Conservation (phyloP, 2,329 filamentous ascomycete species). For the Dactylella cylindrospora region DNA sequence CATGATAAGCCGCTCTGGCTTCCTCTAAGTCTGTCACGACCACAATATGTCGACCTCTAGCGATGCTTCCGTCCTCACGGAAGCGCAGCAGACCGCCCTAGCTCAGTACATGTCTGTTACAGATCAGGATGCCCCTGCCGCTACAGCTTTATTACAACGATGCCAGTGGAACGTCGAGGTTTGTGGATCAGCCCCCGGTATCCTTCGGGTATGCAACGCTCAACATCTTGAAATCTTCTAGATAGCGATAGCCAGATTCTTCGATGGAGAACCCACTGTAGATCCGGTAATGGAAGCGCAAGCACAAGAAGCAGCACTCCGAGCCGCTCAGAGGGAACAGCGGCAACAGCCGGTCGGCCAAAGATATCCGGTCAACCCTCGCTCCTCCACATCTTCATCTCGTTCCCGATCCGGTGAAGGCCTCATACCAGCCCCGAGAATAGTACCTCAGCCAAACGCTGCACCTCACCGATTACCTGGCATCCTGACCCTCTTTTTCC, state of each 20-base stretch:
- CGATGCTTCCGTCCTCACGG: slow-evolving; percentile 70
- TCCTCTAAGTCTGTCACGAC: neutral
- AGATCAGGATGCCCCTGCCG: slow-evolving; percentile 69
- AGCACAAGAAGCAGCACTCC: slow-evolving; percentile 63
- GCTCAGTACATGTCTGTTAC: slow-evolving; percentile 88
- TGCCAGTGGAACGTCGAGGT: slow-evolving; percentile 97
- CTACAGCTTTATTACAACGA: slow-evolving; percentile 74
- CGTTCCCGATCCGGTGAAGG: slow-evolving; percentile 51
- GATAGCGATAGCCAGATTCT: slow-evolving; percentile 97
- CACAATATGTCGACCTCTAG: slow-evolving; percentile 27
- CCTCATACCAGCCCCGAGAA: slow-evolving; percentile 74
- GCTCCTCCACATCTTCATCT: slow-evolving; percentile 51
- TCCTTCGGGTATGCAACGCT: slow-evolving; percentile 19
- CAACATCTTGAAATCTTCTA: slow-evolving; percentile 53
- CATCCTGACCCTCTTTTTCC: slow-evolving; percentile 73
- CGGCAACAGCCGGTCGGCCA: slow-evolving; percentile 48
- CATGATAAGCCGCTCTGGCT: neutral
- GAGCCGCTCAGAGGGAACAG: slow-evolving; percentile 53
- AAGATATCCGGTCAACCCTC: slow-evolving; percentile 30
- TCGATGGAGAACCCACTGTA: slow-evolving; percentile 80
- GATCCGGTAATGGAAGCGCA: slow-evolving; percentile 78
- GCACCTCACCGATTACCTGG: slow-evolving; percentile 71
- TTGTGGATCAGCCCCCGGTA: slow-evolving; percentile 45
- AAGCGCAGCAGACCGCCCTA: slow-evolving; percentile 77
- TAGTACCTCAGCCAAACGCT: slow-evolving; percentile 73